Conservation (phyloP, 768 basidiomycete genomes). For the Naganishia kalamii region DNA sequence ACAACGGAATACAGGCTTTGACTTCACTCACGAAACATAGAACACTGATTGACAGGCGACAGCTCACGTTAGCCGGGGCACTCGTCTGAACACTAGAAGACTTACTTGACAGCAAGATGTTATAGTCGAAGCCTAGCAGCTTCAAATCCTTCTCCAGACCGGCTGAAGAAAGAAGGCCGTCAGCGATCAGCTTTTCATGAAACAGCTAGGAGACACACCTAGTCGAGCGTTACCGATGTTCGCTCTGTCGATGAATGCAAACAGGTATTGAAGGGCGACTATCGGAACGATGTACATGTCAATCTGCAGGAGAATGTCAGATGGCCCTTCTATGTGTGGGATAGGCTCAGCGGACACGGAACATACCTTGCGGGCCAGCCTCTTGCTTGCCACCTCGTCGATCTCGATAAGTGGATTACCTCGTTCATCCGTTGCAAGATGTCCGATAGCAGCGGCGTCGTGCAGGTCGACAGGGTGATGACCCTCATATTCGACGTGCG, state of each 20-base stretch:
- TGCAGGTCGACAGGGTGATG: slow-evolving; percentile 1
- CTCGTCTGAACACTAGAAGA: not conserved
- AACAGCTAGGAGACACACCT: not conserved
- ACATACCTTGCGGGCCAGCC: slow-evolving; percentile 22
- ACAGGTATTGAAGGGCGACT: slow-evolving; percentile 8
- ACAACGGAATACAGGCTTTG: too few species aligned
- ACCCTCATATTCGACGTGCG: not conserved
- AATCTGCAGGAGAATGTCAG: not conserved
- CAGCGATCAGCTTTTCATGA: too few species aligned
- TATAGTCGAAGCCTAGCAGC: slow-evolving; percentile 27
- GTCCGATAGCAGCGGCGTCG: slow-evolving; percentile 6
- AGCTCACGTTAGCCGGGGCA: not conserved
- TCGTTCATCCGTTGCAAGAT: slow-evolving; percentile 6
- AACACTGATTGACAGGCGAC: slow-evolving; percentile 1
- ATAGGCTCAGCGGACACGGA: too few species aligned
- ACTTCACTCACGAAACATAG: slow-evolving; percentile 16
- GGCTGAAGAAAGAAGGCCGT: slow-evolving; percentile 13
- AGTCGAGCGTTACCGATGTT: slow-evolving; percentile 16
- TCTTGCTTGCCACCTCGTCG: slow-evolving; percentile 19
- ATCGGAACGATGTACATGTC: slow-evolving; percentile 7
- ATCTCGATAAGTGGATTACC: slow-evolving; percentile 11
- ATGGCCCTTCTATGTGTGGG: not conserved
- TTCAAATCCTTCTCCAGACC: slow-evolving; percentile 33
- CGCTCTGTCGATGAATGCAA: slow-evolving; percentile 21
- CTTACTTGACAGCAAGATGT: slow-evolving; percentile 17